phyloP scores from a whole-genome alignment of 192 early-diverging fungal species.

The Podila horticola region DNA sequence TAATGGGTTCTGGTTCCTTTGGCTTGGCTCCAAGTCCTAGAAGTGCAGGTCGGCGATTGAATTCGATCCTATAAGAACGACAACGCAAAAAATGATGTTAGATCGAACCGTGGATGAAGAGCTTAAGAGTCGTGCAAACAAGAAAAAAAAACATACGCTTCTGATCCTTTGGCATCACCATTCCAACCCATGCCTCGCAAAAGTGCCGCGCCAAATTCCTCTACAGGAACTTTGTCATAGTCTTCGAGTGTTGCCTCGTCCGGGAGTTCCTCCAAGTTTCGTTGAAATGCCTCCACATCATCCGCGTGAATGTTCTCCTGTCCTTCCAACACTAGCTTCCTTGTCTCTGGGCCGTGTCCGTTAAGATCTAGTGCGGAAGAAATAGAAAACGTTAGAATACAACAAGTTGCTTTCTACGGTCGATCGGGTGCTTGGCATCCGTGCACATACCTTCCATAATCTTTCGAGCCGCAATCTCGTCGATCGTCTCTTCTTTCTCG shows the following conservation, averaged over 20 bases:
- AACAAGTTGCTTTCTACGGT: neutral
- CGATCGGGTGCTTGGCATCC: neutral
- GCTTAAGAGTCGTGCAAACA: neutral
- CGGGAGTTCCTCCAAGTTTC: constrained; percentile 70
- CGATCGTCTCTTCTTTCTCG: constrained; percentile 41
- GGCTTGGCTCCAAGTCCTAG: constrained; percentile 89
- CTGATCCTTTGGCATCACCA: constrained; percentile 60
- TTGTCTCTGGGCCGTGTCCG: constrained; percentile 15
- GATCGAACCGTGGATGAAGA: neutral
- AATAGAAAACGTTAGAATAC: neutral
- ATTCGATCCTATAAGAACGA: constrained; percentile 22
- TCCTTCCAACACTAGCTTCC: constrained; percentile 14
- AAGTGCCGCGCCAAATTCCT: constrained; percentile 89
- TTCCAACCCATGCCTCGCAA: constrained; percentile 94
- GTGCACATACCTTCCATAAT: constrained; percentile 54
- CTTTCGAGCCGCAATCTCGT: constrained; percentile 54
- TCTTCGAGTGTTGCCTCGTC: constrained; percentile 75
- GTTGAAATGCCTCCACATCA: constrained; percentile 68
- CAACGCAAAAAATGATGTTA: neutral
- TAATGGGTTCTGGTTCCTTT: constrained; percentile 51
- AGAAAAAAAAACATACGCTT: constrained; percentile 21
- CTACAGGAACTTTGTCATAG: constrained; percentile 87
- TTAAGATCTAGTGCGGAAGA: constrained; percentile 20
- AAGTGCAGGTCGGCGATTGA: constrained; percentile 73
- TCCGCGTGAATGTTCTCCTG: constrained; percentile 46